phyloP scores from a whole-genome alignment of 2,329 filamentous ascomycete species.

The Stemphylium vesicarium region DNA sequence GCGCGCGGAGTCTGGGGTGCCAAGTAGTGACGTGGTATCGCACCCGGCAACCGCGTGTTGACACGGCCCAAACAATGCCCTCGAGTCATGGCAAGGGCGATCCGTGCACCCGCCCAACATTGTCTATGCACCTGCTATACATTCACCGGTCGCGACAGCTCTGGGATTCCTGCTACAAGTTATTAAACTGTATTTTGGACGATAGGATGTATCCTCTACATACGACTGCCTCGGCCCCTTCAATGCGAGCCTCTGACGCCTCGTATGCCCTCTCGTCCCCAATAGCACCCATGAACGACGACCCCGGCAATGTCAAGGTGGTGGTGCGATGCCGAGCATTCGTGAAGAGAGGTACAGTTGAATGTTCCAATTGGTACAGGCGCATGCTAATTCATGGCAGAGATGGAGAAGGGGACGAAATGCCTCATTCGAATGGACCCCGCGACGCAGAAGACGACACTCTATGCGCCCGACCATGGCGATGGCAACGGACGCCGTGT shows the following conservation, averaged over 20 bases:
- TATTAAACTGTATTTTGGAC: slow-evolving; percentile 37
- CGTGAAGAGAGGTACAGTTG: slow-evolving; percentile 51
- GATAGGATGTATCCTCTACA: slow-evolving; percentile 39
- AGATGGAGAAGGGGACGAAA: slow-evolving; percentile 78
- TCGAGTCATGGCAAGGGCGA: slow-evolving; percentile 29
- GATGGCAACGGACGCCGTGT: slow-evolving; percentile 70
- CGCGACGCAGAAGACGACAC: slow-evolving; percentile 79
- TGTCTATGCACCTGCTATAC: slow-evolving; percentile 42
- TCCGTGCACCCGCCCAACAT: slow-evolving; percentile 20
- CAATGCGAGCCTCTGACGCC: slow-evolving; percentile 51
- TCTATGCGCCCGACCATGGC: slow-evolving; percentile 71
- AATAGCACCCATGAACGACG: slow-evolving; percentile 44
- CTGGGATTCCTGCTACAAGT: slow-evolving; percentile 27
- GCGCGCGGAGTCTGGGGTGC: slow-evolving; percentile 25
- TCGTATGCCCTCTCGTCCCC: slow-evolving; percentile 34
- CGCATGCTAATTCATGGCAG: slow-evolving; percentile 57
- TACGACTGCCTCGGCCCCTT: slow-evolving; percentile 53
- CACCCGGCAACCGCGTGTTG: slow-evolving; percentile 38
- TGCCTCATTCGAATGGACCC: slow-evolving; percentile 95
- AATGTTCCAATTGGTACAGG: not conserved
- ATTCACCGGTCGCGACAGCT: slow-evolving; percentile 35
- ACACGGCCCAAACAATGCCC: slow-evolving; percentile 29
- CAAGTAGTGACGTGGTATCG: slow-evolving; percentile 38
- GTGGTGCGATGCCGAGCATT: slow-evolving; percentile 58
- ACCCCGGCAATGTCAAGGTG: slow-evolving; percentile 59